These are phyloP conservation scores for Casuarina equisetifolia DNA, from an alignment of 306 rosid species.

Conservation along the genomic window DNA sequence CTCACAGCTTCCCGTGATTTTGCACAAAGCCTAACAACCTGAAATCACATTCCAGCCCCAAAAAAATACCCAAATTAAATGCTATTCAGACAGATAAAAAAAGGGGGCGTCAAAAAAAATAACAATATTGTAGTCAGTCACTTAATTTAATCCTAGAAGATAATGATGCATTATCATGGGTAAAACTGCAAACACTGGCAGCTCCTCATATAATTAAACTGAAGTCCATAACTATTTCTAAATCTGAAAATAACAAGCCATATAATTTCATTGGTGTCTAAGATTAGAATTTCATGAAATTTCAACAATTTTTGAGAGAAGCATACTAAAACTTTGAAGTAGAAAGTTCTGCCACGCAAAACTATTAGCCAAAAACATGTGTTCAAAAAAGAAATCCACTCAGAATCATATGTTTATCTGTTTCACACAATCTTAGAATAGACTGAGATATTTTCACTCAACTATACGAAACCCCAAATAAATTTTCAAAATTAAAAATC, in stretches of 20 bases:
- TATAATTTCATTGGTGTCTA: background rate
- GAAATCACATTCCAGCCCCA: constrained; percentile 7
- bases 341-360: background rate
- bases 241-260: background rate
- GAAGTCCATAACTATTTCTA: background rate
- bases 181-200: background rate
- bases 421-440: background rate
- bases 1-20: constrained; percentile 99
- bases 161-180: background rate
- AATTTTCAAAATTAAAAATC: background rate
- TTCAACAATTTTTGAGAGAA: background rate
- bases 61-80: background rate
- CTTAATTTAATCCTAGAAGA: background rate
- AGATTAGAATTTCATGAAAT: background rate
- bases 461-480: background rate
- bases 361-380: background rate
- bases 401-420: background rate
- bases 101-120: background rate
- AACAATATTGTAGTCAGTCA: background rate
- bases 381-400: background rate
- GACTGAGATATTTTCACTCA: background rate
- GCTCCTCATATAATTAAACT: background rate
- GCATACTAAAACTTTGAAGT: background rate
- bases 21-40: constrained; percentile 99
- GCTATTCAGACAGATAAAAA: background rate